phyloP scores from a whole-genome alignment of 495 filamentous ascomycete genomes.

The Annulohypoxylon nitens region DNA sequence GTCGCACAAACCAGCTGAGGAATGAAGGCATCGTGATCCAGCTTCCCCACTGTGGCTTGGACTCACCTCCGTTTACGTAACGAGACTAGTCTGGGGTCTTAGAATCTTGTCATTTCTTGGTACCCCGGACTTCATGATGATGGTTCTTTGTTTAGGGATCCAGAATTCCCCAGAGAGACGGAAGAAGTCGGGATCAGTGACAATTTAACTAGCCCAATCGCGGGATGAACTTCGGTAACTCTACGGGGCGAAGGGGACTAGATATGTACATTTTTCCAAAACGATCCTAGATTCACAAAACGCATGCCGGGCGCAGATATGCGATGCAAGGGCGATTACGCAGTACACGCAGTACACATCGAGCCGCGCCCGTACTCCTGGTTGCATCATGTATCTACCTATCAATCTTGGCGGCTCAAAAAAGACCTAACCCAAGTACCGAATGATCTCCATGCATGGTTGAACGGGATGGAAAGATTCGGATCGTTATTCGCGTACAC shows the following conservation, averaged over 20 bases:
- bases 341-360: conserved; percentile 38
- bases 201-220: conserved; percentile 43
- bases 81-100: conserved; percentile 17
- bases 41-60: conserved; percentile 38
- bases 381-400: conserved; percentile 27
- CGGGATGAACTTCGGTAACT: conserved; percentile 48
- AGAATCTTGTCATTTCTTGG: conserved; percentile 31
- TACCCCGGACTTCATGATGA: conserved; percentile 8
- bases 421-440: conserved; percentile 48
- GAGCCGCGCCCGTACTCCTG: conserved; percentile 33
- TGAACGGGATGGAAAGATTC: conserved; percentile 44
- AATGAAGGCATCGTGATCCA: conserved; percentile 31
- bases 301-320: conserved; percentile 42
- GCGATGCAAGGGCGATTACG: conserved; percentile 48
- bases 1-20: conserved; percentile 24
- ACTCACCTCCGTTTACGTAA: conserved; percentile 36
- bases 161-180: conserved; percentile 25
- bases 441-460: conserved; percentile 44
- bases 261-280: conserved; percentile 25
- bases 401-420: conserved; percentile 41
- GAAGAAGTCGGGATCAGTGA: conserved; percentile 37
- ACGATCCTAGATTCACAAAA: conserved; percentile 23
- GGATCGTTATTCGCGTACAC: conserved; percentile 31
- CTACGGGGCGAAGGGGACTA: conserved; percentile 23
- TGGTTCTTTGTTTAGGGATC: conserved; percentile 22